Percentiles rank a stretch among this genome's conserved stretches.
Evolutionary conservation across 148 eudicot species (phyloP).

Genomic region (Amaranthus hypochondriacus): DNA sequence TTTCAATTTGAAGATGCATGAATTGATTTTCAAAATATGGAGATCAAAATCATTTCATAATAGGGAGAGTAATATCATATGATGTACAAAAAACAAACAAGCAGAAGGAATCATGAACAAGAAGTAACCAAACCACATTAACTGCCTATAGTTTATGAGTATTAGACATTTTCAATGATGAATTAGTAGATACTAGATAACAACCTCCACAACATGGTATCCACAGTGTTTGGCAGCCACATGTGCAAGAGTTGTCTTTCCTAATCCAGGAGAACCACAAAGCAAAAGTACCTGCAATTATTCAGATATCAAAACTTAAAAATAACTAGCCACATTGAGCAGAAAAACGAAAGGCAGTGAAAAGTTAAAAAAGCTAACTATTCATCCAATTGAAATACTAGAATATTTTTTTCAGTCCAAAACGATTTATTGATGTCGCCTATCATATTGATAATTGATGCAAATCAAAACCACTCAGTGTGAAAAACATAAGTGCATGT

Average conservation of each 20-base stretch:
- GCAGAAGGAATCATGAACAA: background rate
- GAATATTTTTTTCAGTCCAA: too few species aligned
- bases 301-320: slow-evolving; percentile 2
- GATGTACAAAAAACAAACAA: background rate
- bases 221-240: slow-evolving; percentile 97
- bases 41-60: too few species aligned
- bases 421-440: too few species aligned
- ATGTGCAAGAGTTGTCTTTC: slow-evolving; percentile 98
- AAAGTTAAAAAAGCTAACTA: too few species aligned
- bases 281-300: slow-evolving; percentile 80
- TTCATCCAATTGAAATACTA: too few species aligned
- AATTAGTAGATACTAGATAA: background rate
- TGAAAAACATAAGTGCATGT: too few species aligned
- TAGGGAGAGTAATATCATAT: background rate
- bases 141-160: background rate
- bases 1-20: background rate
- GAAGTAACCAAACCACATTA: background rate
- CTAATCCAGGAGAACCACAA: slow-evolving; percentile 96
- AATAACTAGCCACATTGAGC: background rate
- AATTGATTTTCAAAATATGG: background rate
- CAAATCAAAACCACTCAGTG: too few species aligned
- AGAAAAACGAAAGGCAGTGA: background rate
- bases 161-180: background rate
- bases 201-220: slow-evolving; percentile 92
- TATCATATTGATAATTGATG: too few species aligned